Evolutionary conservation across 805 yeast genomes (phyloP), one percentile per base, ranked within the genome.

Genomic region (Kuraishia cidri): DNA sequence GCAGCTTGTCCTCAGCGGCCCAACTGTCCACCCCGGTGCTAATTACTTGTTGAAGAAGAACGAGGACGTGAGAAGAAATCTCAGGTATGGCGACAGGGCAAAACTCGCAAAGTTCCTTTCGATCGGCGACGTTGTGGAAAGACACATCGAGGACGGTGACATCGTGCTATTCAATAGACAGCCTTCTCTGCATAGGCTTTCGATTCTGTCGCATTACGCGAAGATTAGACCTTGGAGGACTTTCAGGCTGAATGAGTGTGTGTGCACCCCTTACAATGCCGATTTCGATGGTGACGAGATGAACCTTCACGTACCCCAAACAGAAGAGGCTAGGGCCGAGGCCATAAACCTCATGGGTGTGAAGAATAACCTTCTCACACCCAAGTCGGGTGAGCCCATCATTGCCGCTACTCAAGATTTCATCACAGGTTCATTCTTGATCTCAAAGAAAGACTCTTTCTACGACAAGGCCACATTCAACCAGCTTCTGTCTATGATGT

Each of bases 401-500:
- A 92, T 92, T 69, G 99, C 98, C 1, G 99, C 99, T 6, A 92
- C 98, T 1, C 99, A 92, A 66, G 99, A 92, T 74, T 92, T 92
- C 66, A 92, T 92, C 48, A 88, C 97, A 5, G 98, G 97, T 13
- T 86, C 97, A 0, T 92, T 79, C 54, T 66, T 92, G 49, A 84
- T 92, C 26, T 82, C 97, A 1, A 86, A 83, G 47, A 94, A 92
- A 58, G 97, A 94, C 56, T 72, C 94, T 2, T 92, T 92, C 56
- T 90, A 74, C 51, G 95, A 88, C 58, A 71, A 95, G 42, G 92
- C 90, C 2, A 66, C 84, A 6, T 75, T 92, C 36, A 75, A 80
- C 4, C 95, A 86, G 57, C 49, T 92, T 28, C 65, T 90, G 41
- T 71, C 94, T 15, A 87, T 88, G 95, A 92, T 92, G 99, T 80